Conservation (phyloP, 768 basidiomycete species). For the Suillus placidus region DNA sequence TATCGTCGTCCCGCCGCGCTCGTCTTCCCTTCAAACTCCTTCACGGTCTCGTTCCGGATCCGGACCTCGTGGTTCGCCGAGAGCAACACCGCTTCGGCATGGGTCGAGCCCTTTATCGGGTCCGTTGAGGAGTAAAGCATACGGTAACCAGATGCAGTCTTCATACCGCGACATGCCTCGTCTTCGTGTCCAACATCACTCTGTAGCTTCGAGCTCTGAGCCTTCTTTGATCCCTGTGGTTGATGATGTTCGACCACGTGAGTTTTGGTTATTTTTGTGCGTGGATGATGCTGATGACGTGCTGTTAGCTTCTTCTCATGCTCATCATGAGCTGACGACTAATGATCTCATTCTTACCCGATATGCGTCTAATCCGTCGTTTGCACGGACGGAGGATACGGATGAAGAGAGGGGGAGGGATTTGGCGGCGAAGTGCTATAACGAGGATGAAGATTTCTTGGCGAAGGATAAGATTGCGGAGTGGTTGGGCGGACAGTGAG, state of each 20-base stretch:
- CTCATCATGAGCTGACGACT: constrained; percentile 57
- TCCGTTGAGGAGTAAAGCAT: constrained; percentile 47
- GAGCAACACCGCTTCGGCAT: constrained; percentile 38
- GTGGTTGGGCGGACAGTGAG: constrained; percentile 92
- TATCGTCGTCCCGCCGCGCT: constrained; percentile 33
- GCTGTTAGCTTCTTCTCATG: constrained; percentile 32
- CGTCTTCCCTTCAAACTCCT: constrained; percentile 35
- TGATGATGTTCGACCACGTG: constrained; percentile 54
- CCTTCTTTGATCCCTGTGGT: constrained; percentile 68
- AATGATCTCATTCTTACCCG: constrained; percentile 51
- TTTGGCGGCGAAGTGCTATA: constrained; percentile 78
- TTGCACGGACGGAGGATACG: constrained; percentile 50
- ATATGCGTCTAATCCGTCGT: constrained; percentile 43
- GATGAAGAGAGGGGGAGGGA: constrained; percentile 71
- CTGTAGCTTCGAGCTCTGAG: constrained; percentile 78
- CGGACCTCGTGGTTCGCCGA: constrained; percentile 35
- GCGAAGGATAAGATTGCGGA: constrained; percentile 93
- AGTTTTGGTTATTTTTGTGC: constrained; percentile 31
- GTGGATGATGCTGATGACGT: constrained; percentile 16
- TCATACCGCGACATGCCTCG: constrained; percentile 43
- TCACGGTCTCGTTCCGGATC: constrained; percentile 34
- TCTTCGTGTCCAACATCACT: constrained; percentile 68
- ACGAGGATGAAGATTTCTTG: constrained; percentile 83
- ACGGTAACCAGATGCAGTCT: constrained; percentile 38
- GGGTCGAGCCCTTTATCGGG: constrained; percentile 47